Base-by-base conservation (phyloP, 2,329 filamentous ascomycete species). In the Colletotrichum scovillei region DNA sequence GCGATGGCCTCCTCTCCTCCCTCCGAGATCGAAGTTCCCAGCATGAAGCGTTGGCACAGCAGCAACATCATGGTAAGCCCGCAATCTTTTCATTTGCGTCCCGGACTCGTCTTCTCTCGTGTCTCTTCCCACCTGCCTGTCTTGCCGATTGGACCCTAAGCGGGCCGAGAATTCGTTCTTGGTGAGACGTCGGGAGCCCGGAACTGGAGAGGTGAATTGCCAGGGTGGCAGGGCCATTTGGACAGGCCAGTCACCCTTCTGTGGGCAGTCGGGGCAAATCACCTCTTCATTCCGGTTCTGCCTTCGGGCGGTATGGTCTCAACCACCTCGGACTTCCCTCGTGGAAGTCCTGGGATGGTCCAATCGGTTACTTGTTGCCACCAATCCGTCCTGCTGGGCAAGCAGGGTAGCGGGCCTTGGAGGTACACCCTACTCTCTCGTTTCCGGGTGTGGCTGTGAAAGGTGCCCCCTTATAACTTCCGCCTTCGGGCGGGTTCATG, bases 111-210 rank as follows among this genome's bases (percentile, higher is more conserved):
- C 32, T 35, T 53, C 59, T 66, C 67, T 70, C 53, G 28, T 26
- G 16, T 64, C 28, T 19, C 42, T 62, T 35, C 53, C 52, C 67
- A 24, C 63, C 67, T 70, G 67, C 28, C 60, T 28, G 16, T 70
- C 53, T 70, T 66, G 62, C 46, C 30, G 26, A 30, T 70, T 59
- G 67, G 67, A 22, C 67, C 62, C 67, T 66, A 66, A 59, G 60
- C 63, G 32, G 53, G 42, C 42, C 55, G 30, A 32, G 19, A 22
- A 22, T 22, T 32, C 6, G 7, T 63, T 49, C 38, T 63, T 30
- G 59, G 28, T 52, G 67, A 65, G 62, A 70, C 58, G 67, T 70
- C 62, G 53, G 55, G 67, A 70, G 67, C 42, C 11, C 35, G 24
- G 63, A 52, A n/a, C 22, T 38, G 38, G 52, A 42, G 67, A 60